Conservation (phyloP, 208 protist genomes). For the Crithidia bombi region DNA sequence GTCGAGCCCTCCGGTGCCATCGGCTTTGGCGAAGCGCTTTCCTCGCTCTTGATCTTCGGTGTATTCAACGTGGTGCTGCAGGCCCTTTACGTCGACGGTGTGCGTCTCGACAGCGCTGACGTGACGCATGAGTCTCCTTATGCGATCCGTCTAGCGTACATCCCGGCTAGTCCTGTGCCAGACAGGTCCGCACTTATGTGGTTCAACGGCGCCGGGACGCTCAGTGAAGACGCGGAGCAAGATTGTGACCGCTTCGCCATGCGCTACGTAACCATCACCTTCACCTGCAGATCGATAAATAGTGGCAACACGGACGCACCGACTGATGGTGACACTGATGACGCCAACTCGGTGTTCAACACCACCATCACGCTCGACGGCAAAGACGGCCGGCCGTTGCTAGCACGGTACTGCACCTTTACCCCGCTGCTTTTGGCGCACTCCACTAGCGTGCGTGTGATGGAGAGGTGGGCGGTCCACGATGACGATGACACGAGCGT, state of each 20-base stretch:
- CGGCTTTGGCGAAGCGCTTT: constrained; percentile 40
- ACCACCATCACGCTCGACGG: constrained; percentile 36
- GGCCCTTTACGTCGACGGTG: constrained; percentile 40
- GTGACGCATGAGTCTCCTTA: constrained; percentile 29
- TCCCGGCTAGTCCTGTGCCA: constrained; percentile 32
- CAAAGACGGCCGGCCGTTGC: constrained; percentile 24
- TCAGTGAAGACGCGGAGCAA: background rate
- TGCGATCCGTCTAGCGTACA: constrained; percentile 21
- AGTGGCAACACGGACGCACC: background rate
- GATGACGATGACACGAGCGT: background rate
- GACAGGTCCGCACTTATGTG: constrained; percentile 15
- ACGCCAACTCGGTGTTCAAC: background rate
- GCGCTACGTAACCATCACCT: constrained; percentile 22
- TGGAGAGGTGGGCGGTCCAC: constrained; percentile 19
- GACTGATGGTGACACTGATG: background rate
- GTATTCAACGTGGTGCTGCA: constrained; percentile 18
- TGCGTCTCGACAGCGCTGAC: constrained; percentile 6
- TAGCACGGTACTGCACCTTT: constrained; percentile 35
- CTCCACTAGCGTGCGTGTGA: constrained; percentile 26
- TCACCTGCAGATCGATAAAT: constrained; percentile 8
- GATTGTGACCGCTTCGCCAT: constrained; percentile 11
- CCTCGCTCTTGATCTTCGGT: constrained; percentile 36
- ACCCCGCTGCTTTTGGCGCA: constrained; percentile 36
- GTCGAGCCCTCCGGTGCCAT: constrained; percentile 46
- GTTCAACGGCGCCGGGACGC: constrained; percentile 8